Evolutionary conservation across 2,329 filamentous ascomycete species (phyloP).

Genomic region (Monosporascus sp.): DNA sequence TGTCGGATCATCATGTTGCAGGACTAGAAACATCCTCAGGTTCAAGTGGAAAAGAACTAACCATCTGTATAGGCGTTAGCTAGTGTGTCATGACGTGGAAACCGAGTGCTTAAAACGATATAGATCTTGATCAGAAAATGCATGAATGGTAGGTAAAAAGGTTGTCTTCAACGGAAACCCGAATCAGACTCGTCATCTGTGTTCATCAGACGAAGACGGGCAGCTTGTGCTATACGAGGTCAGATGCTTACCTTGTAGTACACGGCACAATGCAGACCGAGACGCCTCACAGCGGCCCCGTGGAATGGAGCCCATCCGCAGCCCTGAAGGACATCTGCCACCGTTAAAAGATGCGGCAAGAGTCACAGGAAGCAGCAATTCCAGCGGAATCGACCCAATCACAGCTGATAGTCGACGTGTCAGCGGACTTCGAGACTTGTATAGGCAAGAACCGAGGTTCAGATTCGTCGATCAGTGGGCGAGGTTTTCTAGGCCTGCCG

Average conservation of each 20-base stretch:
- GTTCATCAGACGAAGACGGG: slow-evolving; percentile 33
- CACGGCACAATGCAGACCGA: no score
- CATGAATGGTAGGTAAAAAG: slow-evolving; percentile 56
- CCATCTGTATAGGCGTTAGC: neutral
- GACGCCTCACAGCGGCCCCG: no score
- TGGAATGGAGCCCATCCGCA: no score
- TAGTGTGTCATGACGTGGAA: neutral
- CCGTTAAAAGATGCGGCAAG: no score
- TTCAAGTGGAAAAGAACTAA: neutral
- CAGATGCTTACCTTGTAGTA: neutral
- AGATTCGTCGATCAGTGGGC: slow-evolving; percentile 69
- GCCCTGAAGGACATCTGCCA: no score
- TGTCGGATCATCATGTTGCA: slow-evolving; percentile 75
- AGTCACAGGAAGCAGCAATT: no score
- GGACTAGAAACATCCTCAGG: slow-evolving; percentile 4
- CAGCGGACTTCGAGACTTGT: neutral
- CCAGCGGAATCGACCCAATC: neutral
- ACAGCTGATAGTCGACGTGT: neutral
- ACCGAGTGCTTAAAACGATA: slow-evolving; percentile 1
- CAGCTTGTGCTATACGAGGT: slow-evolving; percentile 4
- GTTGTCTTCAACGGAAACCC: slow-evolving; percentile 57
- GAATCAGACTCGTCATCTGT: slow-evolving; percentile 63
- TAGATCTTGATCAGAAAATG: slow-evolving; percentile 24
- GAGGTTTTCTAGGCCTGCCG: slow-evolving; percentile 99
- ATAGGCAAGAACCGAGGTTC: neutral